Conservation (phyloP, 805 yeast genomes). For the Vanderwaltozyma polyspora region DNA sequence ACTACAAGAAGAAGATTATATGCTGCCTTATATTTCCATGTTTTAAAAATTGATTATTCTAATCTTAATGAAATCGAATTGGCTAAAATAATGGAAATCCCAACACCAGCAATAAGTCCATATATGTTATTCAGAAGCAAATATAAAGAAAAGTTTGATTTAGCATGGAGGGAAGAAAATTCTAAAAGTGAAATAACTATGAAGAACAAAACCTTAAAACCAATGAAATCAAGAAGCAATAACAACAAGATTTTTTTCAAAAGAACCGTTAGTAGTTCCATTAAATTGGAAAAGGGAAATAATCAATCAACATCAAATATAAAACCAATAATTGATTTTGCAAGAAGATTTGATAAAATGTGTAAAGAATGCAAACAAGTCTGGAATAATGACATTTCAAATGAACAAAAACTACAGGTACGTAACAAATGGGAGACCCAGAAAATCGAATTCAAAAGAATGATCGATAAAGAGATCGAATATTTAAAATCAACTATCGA, state of each 20-base stretch:
- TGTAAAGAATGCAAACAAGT: slow-evolving; percentile 17
- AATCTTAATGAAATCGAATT: slow-evolving; percentile 11
- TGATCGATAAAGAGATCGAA: slow-evolving; percentile 8
- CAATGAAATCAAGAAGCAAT: background rate
- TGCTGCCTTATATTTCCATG: slow-evolving; percentile 15
- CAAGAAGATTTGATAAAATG: slow-evolving; percentile 13
- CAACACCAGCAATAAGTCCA: slow-evolving; percentile 16
- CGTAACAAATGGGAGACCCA: slow-evolving; percentile 8
- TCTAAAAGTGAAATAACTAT: too few relatives aligned
- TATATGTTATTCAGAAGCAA: slow-evolving; percentile 17
- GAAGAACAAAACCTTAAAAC: background rate
- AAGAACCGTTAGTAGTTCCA: background rate
- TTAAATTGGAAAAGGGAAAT: background rate
- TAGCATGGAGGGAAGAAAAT: slow-evolving; percentile 4
- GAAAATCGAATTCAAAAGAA: slow-evolving; percentile 6
- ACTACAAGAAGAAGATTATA: slow-evolving; percentile 14
- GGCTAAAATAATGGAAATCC: slow-evolving; percentile 15
- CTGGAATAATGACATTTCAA: slow-evolving; percentile 15
- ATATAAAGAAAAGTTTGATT: slow-evolving; percentile 13
- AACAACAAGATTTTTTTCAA: background rate
- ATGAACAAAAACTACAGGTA: slow-evolving; percentile 10
- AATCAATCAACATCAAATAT: background rate
- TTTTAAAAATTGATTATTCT: slow-evolving; percentile 7
- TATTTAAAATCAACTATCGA: slow-evolving; percentile 6
- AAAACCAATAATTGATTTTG: background rate